A percentile compares a stretch with the other conserved stretches of the same genome.
phyloP scores from a whole-genome alignment of 2,329 filamentous ascomycete species.

The Bimuria novae-zelandiae region DNA sequence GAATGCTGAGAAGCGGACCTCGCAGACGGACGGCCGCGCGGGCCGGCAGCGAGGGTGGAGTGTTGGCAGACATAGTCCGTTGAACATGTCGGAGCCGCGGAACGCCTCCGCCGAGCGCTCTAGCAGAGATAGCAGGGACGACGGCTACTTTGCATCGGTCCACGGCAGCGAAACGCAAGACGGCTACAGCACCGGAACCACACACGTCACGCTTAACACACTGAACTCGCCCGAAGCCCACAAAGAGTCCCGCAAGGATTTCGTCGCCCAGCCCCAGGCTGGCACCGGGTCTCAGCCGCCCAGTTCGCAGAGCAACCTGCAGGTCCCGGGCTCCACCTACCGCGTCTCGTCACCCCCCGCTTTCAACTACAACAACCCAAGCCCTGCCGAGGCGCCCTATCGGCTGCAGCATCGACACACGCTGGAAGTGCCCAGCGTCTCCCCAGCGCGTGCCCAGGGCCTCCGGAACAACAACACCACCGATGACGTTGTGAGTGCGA shows the following conservation, averaged over 20 bases:
- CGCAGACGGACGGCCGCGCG: constrained; percentile 32
- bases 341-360: constrained; percentile 68
- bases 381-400: constrained; percentile 57
- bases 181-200: constrained; percentile 39
- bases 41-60: constrained; percentile 22
- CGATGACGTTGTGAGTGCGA: constrained; percentile 68
- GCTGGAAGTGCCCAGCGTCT: constrained; percentile 78
- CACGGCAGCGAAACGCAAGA: constrained; percentile 43
- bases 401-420: constrained; percentile 82
- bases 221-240: constrained; percentile 30
- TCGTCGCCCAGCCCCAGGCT: constrained; percentile 24
- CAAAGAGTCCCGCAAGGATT: constrained; percentile 38
- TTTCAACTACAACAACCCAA: constrained; percentile 57
- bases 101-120: constrained; percentile 32
- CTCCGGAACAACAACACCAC: constrained; percentile 51
- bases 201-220: constrained; percentile 44
- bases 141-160: constrained; percentile 53
- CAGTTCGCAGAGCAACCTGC: constrained; percentile 36
- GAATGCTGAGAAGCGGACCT: constrained; percentile 45
- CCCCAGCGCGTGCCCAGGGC: constrained; percentile 69
- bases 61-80: constrained; percentile 26
- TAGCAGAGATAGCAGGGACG: constrained; percentile 41
- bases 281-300: constrained; percentile 18
- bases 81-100: constrained; percentile 29
- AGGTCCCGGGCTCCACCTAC: constrained; percentile 42